Base-by-base conservation (phyloP, 805 yeast species). In the Starmerella sirachaensis region DNA sequence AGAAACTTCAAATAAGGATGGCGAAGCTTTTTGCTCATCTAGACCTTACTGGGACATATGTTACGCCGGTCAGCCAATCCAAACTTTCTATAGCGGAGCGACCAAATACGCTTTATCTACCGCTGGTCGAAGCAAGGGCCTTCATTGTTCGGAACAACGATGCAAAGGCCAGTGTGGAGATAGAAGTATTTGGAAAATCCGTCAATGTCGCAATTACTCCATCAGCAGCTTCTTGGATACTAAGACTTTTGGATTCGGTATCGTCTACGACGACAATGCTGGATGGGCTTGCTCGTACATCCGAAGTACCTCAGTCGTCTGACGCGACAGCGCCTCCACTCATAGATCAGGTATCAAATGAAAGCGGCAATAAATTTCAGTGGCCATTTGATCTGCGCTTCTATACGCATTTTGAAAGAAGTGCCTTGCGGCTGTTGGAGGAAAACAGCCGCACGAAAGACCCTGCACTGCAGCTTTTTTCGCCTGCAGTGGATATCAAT, bases 401-500 rank as follows among this genome's bases (percentile, higher is more conserved):
- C n/a, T n/a, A 23, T 13, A 29, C 30, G 25, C 35, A 38, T 13
- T 49, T 50, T 28, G 51, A 45, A 13, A 33, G 46, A 9, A 43
- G 53, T 11, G 33, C 35, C 2, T 18, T 51, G 16, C 26, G 43
- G 3, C 25, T 51, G n/a, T 35, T 43, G 27, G 54, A 50, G 51
- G 60, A 20, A 62, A 20, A 18, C 6, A 35, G 29, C 1, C 35
- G 40, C 12, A 16, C 18, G 11, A 23, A 18, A 2, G 42, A 42
- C 9, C 54, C 58, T 6, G 50, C 58, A 1, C 35, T 86, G 12
- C 68, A 65, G 19, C 58, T 86, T 18, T 78, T 71, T 36, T 72
- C 94, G 0, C 97, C 97, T 0, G 78, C 82, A 1, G 72, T 86
- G 1, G 64, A 64, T 34, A 64, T 79, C 5, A 65, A 68, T 2